A percentile compares a stretch with the other conserved stretches of the same genome.
Evolutionary conservation across 352 stramenopile genomes (phyloP).

Genomic region (Phytophthora capsici): DNA sequence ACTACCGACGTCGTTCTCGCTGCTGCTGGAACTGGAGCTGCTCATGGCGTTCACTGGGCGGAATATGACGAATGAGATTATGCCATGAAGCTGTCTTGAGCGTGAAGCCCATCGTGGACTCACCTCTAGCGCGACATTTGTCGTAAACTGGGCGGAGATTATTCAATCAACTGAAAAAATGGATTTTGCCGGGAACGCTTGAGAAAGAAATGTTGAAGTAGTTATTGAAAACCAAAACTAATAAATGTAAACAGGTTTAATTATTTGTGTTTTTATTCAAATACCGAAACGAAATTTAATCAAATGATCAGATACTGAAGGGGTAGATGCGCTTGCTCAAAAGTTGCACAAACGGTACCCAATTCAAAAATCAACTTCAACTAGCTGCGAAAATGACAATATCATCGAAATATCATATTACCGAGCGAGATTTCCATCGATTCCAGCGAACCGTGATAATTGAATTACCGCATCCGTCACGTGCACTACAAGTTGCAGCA

Average conservation of each 20-base stretch:
- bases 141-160: constrained; percentile 20
- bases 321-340: not conserved
- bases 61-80: constrained; percentile 26
- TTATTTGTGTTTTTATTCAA: no score
- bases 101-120: constrained; percentile 13
- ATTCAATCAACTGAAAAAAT: constrained; percentile 18
- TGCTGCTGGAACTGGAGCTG: constrained; percentile 9
- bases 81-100: constrained; percentile 3
- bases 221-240: no score
- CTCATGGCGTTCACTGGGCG: constrained; percentile 17
- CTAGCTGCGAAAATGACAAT: not conserved
- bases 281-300: no score
- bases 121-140: constrained; percentile 6
- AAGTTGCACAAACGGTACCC: constrained; percentile 12
- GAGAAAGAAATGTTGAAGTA: not conserved
- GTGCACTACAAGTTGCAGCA: no score
- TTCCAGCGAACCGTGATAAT: no score
- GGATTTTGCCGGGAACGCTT: constrained; percentile 10
- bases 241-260: no score
- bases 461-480: not conserved
- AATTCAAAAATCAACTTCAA: not conserved
- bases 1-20: constrained; percentile 14
- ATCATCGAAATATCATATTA: no score
- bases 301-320: no score
- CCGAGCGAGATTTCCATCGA: no score